Conservation (phyloP, 176 grass and related monocot species). For the Lolium multiflorum region DNA sequence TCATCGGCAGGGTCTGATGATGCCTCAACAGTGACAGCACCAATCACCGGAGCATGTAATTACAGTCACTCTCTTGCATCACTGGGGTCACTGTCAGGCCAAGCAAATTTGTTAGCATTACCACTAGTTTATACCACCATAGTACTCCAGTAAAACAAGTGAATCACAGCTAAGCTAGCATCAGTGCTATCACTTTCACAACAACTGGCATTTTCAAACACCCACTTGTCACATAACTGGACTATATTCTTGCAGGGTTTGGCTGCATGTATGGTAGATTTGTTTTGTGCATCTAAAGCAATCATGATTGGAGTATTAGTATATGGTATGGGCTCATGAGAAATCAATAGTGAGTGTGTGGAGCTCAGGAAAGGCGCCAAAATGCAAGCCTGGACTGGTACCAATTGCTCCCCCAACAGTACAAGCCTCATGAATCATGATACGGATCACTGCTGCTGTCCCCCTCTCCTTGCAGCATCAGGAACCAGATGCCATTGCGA, state of each 20-base stretch:
- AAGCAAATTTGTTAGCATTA: constrained; percentile 15
- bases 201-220: background rate
- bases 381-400: constrained; percentile 47
- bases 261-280: background rate
- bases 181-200: background rate
- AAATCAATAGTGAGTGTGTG: background rate
- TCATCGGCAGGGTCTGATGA: background rate
- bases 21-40: background rate
- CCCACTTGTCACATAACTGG: background rate
- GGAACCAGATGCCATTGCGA: constrained; percentile 40
- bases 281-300: background rate
- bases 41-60: background rate
- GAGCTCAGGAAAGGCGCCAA: constrained; percentile 27
- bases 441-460: constrained; percentile 36
- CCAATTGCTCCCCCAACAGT: constrained; percentile 27
- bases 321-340: constrained; percentile 27
- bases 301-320: constrained; percentile 18
- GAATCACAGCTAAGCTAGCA: background rate
- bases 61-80: background rate
- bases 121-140: background rate
- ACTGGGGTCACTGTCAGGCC: constrained; percentile 3
- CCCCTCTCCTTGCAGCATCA: constrained; percentile 7
- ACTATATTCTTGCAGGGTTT: background rate
- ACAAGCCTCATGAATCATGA: constrained; percentile 19
- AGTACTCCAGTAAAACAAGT: background rate